Conservation (phyloP, 805 yeast genomes). For the Candida saitoana region DNA sequence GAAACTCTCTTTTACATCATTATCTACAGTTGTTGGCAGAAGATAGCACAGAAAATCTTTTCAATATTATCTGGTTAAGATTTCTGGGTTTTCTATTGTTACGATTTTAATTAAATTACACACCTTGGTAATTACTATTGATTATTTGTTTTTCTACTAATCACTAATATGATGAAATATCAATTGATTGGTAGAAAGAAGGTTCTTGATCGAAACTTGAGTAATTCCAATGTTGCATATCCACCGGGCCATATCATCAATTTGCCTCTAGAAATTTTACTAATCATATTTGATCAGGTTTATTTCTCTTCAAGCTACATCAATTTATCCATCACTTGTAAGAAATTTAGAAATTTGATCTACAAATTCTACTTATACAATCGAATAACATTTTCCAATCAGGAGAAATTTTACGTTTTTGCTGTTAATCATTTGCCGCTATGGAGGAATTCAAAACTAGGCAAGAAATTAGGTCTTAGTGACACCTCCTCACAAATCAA, state of each 20-base stretch:
- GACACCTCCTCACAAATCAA: conserved; percentile 31
- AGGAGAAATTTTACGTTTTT: conserved; percentile 31
- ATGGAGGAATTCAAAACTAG: conserved; percentile 11
- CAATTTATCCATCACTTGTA: conserved; percentile 30
- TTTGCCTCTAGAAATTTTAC: conserved; percentile 41
- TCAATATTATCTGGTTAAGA: too few species aligned
- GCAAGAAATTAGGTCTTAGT: conserved; percentile 17
- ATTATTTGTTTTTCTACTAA: too few species aligned
- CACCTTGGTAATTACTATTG: too few species aligned
- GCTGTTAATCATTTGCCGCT: conserved; percentile 28
- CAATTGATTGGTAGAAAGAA: conserved; percentile 40
- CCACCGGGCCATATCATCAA: conserved; percentile 32
- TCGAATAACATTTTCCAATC: conserved; percentile 21
- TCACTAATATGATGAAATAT: conserved; percentile 32
- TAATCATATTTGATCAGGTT: conserved; percentile 29
- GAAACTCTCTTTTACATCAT: too few species aligned
- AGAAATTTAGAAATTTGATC: conserved; percentile 31
- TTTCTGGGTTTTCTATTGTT: too few species aligned
- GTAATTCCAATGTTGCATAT: conserved; percentile 16
- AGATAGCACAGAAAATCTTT: too few species aligned
- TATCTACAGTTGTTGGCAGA: too few species aligned
- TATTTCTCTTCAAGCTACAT: conserved; percentile 19
- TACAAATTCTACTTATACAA: conserved; percentile 36
- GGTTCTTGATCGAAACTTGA: conserved; percentile 11
- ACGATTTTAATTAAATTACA: neutral